Percentiles rank a stretch among this genome's conserved stretches.
Evolutionary conservation across 108 stramenopile genomes (phyloP).

Genomic region (Nannochloropsis oceanica): DNA sequence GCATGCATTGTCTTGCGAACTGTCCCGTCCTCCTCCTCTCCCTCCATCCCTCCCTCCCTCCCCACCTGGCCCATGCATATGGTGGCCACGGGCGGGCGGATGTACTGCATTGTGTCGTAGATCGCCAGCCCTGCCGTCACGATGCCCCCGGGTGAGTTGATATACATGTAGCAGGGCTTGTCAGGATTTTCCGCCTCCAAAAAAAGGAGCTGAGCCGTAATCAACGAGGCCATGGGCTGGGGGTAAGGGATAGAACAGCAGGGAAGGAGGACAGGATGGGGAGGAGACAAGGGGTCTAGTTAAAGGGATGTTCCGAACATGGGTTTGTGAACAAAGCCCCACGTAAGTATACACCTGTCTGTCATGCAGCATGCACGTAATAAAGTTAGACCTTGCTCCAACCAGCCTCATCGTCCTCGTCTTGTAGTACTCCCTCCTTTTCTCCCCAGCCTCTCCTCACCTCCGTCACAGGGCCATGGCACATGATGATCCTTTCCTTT

Average conservation of each 20-base stretch:
- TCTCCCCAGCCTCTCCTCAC: neutral
- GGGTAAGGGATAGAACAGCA: neutral
- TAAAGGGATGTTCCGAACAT: no score
- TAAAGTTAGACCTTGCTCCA: no score
- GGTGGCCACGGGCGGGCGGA: conserved; percentile 69
- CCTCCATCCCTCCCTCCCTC: neutral
- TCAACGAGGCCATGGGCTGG: conserved; percentile 55
- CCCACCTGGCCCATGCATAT: conserved; percentile 83
- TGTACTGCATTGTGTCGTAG: conserved; percentile 95
- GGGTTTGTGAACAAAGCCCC: no score
- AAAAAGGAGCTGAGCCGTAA: conserved; percentile 84
- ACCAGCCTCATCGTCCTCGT: no score
- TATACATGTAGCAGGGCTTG: conserved; percentile 76
- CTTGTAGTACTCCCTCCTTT: neutral
- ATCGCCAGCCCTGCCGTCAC: conserved; percentile 63
- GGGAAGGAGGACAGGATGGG: neutral
- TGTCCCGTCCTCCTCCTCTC: neutral
- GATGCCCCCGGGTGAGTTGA: conserved; percentile 75
- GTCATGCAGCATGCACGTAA: no score
- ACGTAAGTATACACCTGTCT: no score
- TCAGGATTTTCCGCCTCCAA: conserved; percentile 68
- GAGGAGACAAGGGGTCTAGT: neutral
- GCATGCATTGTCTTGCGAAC: no score
- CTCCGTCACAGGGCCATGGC: conserved; percentile 81
- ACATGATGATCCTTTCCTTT: conserved; percentile 84